These are phyloP conservation scores for Aspergillus sclerotialis DNA, from an alignment of 2,329 filamentous ascomycete genomes.

Conservation along the genomic window DNA sequence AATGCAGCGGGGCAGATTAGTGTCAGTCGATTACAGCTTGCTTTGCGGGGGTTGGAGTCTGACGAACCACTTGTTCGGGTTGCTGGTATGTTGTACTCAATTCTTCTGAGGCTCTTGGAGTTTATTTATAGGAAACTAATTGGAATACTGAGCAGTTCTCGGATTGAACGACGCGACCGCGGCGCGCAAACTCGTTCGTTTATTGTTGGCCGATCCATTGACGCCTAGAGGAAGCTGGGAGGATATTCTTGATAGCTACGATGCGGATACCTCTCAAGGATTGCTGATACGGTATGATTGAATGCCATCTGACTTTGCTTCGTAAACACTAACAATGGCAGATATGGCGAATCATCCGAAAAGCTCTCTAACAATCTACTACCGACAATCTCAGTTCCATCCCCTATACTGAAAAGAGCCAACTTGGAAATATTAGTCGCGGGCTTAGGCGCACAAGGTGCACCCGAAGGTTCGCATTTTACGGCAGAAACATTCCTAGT, in stretches of 20 bases:
- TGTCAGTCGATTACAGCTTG: slow-evolving; percentile 53
- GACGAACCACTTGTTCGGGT: slow-evolving; percentile 48
- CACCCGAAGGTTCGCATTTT: slow-evolving; percentile 44
- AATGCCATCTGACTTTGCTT: background rate
- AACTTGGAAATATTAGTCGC: slow-evolving; percentile 56
- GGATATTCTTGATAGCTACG: slow-evolving; percentile 45
- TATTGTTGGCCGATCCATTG: slow-evolving; percentile 66
- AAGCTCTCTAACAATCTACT: slow-evolving; percentile 45
- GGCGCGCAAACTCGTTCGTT: slow-evolving; percentile 55
- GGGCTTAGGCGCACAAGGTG: slow-evolving; percentile 43
- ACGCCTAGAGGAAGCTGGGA: slow-evolving; percentile 61
- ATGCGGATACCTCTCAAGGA: slow-evolving; percentile 46
- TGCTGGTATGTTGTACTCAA: slow-evolving; percentile 40
- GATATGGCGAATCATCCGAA: slow-evolving; percentile 48
- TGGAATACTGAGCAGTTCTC: slow-evolving; percentile 33
- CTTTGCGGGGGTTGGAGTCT: slow-evolving; percentile 50
- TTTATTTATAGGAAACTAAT: background rate
- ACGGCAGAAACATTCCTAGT: slow-evolving; percentile 62
- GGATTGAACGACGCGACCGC: slow-evolving; percentile 43
- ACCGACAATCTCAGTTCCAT: slow-evolving; percentile 50
- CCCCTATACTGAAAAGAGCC: slow-evolving; percentile 47
- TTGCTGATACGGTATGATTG: slow-evolving; percentile 54
- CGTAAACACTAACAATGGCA: slow-evolving; percentile 17
- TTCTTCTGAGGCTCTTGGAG: background rate
- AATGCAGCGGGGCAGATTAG: slow-evolving; percentile 51